phyloP scores from a whole-genome alignment of 1,284 basidiomycete genomes.

The Coriolopsis trogii region DNA sequence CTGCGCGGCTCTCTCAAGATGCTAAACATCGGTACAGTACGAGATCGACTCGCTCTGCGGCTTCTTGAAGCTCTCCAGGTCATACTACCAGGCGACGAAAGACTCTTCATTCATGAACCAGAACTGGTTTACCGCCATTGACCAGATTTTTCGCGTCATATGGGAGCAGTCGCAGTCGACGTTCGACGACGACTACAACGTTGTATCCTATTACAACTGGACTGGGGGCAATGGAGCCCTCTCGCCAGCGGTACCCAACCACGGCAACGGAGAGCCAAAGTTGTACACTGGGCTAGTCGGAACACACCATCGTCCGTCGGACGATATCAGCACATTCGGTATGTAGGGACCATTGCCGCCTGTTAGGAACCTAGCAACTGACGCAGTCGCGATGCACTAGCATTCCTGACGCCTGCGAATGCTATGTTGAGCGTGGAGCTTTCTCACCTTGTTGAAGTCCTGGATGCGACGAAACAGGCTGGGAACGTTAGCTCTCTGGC shows the following conservation, averaged over 20 bases:
- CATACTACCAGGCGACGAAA: conserved; percentile 70
- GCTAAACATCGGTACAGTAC: conserved; percentile 45
- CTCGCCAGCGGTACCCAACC: conserved; percentile 65
- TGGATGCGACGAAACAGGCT: conserved; percentile 53
- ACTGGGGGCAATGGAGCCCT: conserved; percentile 66
- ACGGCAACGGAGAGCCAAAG: conserved; percentile 70
- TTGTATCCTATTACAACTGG: conserved; percentile 80
- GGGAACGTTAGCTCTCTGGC: conserved; percentile 57
- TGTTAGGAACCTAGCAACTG: background rate
- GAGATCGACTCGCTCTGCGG: conserved; percentile 77
- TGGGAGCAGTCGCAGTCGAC: conserved; percentile 74
- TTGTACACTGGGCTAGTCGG: conserved; percentile 65
- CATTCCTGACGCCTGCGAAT: conserved; percentile 76
- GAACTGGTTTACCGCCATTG: conserved; percentile 70
- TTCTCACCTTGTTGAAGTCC: conserved; percentile 57
- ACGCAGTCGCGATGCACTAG: conserved; percentile 36
- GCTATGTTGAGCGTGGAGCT: conserved; percentile 81
- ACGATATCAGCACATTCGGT: conserved; percentile 74
- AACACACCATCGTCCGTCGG: conserved; percentile 76
- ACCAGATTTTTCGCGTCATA: conserved; percentile 75
- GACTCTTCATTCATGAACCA: conserved; percentile 73
- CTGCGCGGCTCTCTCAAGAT: background rate
- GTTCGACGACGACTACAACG: conserved; percentile 70
- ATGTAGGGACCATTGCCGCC: conserved; percentile 19
- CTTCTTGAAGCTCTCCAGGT: conserved; percentile 75